Evolutionary conservation across 331 rosid genomes (phyloP), one percentile per base, ranked within the genome.

Genomic region (Telfairia occidentalis): DNA sequence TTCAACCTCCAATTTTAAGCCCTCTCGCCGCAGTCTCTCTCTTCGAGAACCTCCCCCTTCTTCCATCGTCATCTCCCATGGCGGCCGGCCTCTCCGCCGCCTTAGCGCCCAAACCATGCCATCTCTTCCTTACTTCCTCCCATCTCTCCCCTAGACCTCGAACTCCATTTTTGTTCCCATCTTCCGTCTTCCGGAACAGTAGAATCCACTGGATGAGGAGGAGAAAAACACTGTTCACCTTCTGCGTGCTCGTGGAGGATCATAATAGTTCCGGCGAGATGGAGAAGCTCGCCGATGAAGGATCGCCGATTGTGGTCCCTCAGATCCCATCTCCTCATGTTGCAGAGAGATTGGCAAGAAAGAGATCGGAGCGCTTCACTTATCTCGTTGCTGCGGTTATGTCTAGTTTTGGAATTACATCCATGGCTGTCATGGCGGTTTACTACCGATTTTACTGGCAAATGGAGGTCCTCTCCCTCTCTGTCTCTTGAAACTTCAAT

Each of bases 391-490:
- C 99, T 0, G 99, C 99, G 0, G 81, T 95, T 3, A 77, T 95
- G 91, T 95, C 99, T 7, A 95, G 83, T 82, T 77, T 92, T 1
- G 99, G 97, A 2, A 78, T 95, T 71, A 95, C 93, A 10, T 95
- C 97, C 76, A 83, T 95, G 97, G 96, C 96, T 8, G 81, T 87
- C 35, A 52, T 92, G 66, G 76, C 99, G 9, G 97, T 95, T 82
- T 95, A 92, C 67, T 95, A 80, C 30, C 83, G 99, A 82, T 95
- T 92, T 81, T 82, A 85, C 24, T 95, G 99, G 99, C 99, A 95
- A 95, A 86, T 90, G 96, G 96, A 96, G 87, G 86, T 90, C 78
- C 81, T 57, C 87, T 77, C 87, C 87, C 19, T 82, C 88, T 35
- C 57, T 50, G 13, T 52, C 7, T 49, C 23, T 16, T 7, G 23